Conservation (phyloP, 176 grass and related monocot genomes). For the Canna indica region DNA sequence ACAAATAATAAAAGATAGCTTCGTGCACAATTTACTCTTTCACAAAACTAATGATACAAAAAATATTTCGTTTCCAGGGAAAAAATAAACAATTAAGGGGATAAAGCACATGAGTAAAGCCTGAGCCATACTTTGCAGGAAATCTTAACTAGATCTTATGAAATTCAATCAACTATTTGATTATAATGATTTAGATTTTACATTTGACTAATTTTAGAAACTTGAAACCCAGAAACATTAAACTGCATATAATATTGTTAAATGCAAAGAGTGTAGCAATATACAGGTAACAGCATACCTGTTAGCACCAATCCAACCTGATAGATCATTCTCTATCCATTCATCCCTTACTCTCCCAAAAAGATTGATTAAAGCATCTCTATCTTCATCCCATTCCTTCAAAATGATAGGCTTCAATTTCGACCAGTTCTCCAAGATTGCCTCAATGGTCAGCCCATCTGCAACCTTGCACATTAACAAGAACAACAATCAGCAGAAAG, state of each 20-base stretch:
- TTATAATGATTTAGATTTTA: not conserved
- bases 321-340: constrained; percentile 91
- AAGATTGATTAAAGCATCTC: constrained; percentile 60
- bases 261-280: constrained; percentile 6
- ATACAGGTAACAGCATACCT: constrained; percentile 30
- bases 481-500: constrained; percentile 11
- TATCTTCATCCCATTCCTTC: constrained; percentile 77
- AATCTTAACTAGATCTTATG: not conserved
- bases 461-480: constrained; percentile 58
- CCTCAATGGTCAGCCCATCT: constrained; percentile 60
- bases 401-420: constrained; percentile 68
- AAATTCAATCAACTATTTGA: not conserved
- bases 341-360: constrained; percentile 83
- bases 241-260: not conserved
- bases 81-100: not conserved
- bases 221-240: not conserved
- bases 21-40: not conserved
- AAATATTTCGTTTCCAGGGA: not conserved
- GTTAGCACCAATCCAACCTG: constrained; percentile 83
- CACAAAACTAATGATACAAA: not conserved
- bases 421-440: constrained; percentile 65
- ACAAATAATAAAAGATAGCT: not conserved
- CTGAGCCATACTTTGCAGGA: not conserved
- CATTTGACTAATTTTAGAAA: not conserved
- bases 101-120: not conserved